Percentiles rank a stretch among this genome's conserved stretches.
Conservation (phyloP, 257 asterid genomes). For the Galeopsis tetrahit region DNA sequence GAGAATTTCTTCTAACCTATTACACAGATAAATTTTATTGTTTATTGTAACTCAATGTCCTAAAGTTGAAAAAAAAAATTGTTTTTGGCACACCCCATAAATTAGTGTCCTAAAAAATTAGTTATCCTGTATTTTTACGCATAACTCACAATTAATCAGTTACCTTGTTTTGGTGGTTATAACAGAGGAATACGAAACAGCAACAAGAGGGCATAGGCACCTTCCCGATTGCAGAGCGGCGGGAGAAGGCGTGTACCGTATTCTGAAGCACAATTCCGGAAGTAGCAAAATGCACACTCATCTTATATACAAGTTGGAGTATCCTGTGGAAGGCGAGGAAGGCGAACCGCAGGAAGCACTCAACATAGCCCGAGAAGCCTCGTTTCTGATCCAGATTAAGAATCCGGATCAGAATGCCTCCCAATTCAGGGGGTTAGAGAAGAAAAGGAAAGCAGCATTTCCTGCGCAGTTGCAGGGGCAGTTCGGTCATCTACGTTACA, state of each 20-base stretch:
- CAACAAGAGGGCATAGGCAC: constrained; percentile 48
- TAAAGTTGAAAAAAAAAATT: no score
- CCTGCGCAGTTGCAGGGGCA: constrained; percentile 69
- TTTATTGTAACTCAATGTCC: no score
- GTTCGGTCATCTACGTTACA: constrained; percentile 46
- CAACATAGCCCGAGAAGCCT: constrained; percentile 62
- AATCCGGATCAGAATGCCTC: constrained; percentile 46
- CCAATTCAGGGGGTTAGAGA: constrained; percentile 48
- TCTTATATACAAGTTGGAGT: constrained; percentile 71
- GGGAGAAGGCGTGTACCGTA: constrained; percentile 69
- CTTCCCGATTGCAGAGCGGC: constrained; percentile 35
- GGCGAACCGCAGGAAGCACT: constrained; percentile 60
- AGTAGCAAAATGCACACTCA: constrained; percentile 58
- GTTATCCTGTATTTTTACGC: no score
- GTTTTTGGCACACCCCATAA: no score
- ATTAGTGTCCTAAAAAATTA: no score
- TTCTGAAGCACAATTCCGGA: constrained; percentile 52
- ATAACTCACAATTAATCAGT: no score
- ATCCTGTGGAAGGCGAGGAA: constrained; percentile 47
- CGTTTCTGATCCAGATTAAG: constrained; percentile 69
- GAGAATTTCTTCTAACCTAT: no score
- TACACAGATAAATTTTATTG: no score
- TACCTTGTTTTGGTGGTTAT: background rate
- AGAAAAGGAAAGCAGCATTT: constrained; percentile 59
- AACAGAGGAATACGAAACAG: constrained; percentile 48